A percentile compares a stretch with the other conserved stretches of the same genome.
phyloP scores from a whole-genome alignment of 129 eudicot genomes.

The Smallanthus sonchifolius region DNA sequence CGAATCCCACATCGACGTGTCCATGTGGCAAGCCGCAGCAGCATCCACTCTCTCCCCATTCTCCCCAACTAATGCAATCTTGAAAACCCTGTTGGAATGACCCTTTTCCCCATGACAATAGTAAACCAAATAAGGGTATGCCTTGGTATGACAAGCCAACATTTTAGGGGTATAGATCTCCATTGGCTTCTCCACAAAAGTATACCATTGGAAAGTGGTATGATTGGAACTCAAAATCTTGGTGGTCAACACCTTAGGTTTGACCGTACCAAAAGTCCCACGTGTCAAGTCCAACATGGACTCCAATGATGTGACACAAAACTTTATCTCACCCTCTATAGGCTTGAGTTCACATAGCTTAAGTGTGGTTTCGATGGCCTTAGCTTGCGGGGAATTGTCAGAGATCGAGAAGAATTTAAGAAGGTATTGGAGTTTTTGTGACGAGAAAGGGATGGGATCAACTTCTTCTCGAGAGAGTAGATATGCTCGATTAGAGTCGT shows the following conservation, averaged over 20 bases:
- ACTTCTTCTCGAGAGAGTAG: conserved; percentile 49
- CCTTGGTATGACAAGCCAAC: conserved; percentile 59
- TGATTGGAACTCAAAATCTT: conserved; percentile 15
- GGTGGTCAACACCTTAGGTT: conserved; percentile 39
- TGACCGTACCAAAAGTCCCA: conserved; percentile 27
- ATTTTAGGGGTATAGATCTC: conserved; percentile 30
- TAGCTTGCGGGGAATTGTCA: conserved; percentile 47
- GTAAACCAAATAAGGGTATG: conserved; percentile 70
- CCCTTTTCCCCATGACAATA: conserved; percentile 57
- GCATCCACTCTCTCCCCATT: conserved; percentile 56
- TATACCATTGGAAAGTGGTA: conserved; percentile 42
- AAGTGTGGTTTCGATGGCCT: conserved; percentile 57
- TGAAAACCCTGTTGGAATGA: conserved; percentile 29
- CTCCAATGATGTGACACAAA: conserved; percentile 69
- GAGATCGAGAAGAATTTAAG: conserved; percentile 42
- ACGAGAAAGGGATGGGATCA: conserved; percentile 55
- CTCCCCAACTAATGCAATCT: conserved; percentile 42
- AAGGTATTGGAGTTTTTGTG: conserved; percentile 33
- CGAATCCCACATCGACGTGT: conserved; percentile 53
- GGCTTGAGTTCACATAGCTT: conserved; percentile 46
- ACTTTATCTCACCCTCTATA: conserved; percentile 41
- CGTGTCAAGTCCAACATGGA: conserved; percentile 52
- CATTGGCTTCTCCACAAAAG: conserved; percentile 36
- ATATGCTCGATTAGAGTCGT: conserved; percentile 33
- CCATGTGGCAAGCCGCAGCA: conserved; percentile 58